phyloP scores from a whole-genome alignment of 441 rosid species.

The Raphanus hybrid region DNA sequence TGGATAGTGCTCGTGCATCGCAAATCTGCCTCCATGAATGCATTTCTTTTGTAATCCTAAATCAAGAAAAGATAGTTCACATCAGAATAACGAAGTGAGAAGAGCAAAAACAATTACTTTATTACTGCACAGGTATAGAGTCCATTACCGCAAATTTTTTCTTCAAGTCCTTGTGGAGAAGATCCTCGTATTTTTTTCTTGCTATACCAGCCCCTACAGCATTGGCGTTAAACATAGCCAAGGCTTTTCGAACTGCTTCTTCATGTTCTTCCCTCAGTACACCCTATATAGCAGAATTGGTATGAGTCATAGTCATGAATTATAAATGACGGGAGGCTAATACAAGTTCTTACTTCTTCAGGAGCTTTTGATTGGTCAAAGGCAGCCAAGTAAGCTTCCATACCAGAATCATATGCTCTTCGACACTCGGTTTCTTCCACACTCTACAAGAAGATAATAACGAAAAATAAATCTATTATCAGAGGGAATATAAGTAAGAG shows the following conservation, averaged over 20 bases:
- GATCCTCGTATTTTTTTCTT: constrained; percentile 87
- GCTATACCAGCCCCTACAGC: constrained; percentile 93
- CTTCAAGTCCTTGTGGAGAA: constrained; percentile 79
- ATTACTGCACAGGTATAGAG: not conserved
- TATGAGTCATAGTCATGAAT: constrained; percentile 25
- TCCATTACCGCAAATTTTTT: constrained; percentile 78
- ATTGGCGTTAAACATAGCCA: constrained; percentile 66
- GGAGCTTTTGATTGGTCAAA: constrained; percentile 82
- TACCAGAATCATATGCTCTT: constrained; percentile 85
- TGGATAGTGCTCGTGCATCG: constrained; percentile 72
- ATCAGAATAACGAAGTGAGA: constrained; percentile 23
- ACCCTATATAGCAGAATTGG: constrained; percentile 58
- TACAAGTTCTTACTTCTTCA: constrained; percentile 72
- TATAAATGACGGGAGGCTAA: constrained; percentile 28
- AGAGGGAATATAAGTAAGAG: not conserved
- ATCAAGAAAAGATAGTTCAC: constrained; percentile 22
- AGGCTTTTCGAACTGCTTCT: constrained; percentile 78
- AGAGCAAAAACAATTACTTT: constrained; percentile 7
- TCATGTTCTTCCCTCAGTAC: constrained; percentile 91
- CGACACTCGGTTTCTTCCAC: constrained; percentile 99
- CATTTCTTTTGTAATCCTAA: constrained; percentile 85
- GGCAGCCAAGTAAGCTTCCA: constrained; percentile 67
- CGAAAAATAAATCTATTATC: not conserved
- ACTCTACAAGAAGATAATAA: constrained; percentile 57
- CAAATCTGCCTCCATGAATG: constrained; percentile 92